phyloP scores from a whole-genome alignment of 2,329 filamentous ascomycete genomes.

The Epichloe aotearoae region DNA sequence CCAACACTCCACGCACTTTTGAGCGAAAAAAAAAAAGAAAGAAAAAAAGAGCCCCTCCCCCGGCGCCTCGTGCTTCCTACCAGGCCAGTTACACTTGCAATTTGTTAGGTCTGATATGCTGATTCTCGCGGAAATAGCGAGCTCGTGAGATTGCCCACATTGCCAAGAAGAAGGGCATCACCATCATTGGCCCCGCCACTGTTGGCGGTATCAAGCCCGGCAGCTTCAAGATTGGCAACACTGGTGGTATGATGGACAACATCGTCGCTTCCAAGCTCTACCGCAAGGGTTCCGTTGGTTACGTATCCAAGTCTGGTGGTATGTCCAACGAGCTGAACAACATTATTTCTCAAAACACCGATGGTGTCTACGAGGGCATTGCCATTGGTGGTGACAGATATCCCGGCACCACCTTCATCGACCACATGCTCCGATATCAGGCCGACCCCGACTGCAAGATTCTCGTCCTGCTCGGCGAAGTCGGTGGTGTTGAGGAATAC shows the following conservation, averaged over 20 bases:
- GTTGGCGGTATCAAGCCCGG: constrained; percentile 99
- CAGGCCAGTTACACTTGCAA: too few relatives aligned
- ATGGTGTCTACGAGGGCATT: constrained; percentile 98
- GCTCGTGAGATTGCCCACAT: constrained; percentile 96
- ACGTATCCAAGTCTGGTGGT: constrained; percentile 99
- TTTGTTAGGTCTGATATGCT: constrained; percentile 5
- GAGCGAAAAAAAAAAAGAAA: too few relatives aligned
- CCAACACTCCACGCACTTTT: too few relatives aligned
- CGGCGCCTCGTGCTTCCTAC: too few relatives aligned
- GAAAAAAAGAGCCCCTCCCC: too few relatives aligned
- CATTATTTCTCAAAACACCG: constrained; percentile 90
- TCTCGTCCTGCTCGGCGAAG: constrained; percentile 87
- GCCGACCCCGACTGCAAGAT: constrained; percentile 97
- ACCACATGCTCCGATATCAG: constrained; percentile 94
- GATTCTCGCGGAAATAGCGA: constrained; percentile 41
- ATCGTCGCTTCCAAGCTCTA: constrained; percentile 99
- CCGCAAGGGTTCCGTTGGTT: constrained; percentile 95
- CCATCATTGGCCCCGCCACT: constrained; percentile 95
- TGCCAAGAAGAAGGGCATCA: constrained; percentile 96
- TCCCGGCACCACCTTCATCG: constrained; percentile 97
- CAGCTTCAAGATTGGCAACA: constrained; percentile 99
- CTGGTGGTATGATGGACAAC: constrained; percentile 99
- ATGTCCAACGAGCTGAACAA: constrained; percentile 99
- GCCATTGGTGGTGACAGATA: constrained; percentile 99
- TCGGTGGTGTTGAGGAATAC: constrained; percentile 99